Base-by-base conservation (phyloP, 1,139 yeast genomes). In the Candida tropicalis region DNA sequence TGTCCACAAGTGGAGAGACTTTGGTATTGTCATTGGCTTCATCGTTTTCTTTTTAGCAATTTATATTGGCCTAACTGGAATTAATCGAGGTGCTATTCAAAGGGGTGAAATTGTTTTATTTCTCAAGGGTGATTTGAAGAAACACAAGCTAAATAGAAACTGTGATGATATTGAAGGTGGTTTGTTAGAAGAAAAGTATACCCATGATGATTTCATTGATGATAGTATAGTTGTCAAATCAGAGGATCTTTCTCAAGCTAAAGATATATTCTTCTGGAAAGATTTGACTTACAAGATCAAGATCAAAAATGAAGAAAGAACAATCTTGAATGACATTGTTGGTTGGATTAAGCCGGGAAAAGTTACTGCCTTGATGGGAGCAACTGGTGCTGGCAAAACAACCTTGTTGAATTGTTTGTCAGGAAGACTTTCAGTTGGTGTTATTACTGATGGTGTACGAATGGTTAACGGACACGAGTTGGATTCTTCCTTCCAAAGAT, bases 41-140 rank as follows among this genome's bases (percentile, higher is more conserved):
- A 63, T 68, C 27, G 42, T 81, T 17, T 76, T 83, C 62, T 84
- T 85, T 62, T 66, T 84, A 41, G 54, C 53, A 38, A 33, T 79
- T 18, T 84, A 85, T 58, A 63, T 87, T 55, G 37, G 70, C 5
- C 72, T 82, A 48, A 78, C 83, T 48, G 93, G 84, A 65, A 66
- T 67, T 48, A 84, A 84, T 56, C 84, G 82, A 56, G 88, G 90
- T 62, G 81, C 88, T 20, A 79, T 82, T 68, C 90, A 87, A 61
- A 85, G 82, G 68, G 96, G 96, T 69, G 96, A 88, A 67, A 77
- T 87, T 43, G 70, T 86, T 44, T 76, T 87, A 38, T 88, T 81
- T 41, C 63, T 56, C 51, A 59, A 53, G 43, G 47, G 50, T 35
- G 31, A 47, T 25, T 39, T 41, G 24, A 42, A 41, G 22, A 39